Percentiles rank a stretch among this genome's conserved stretches.
Evolutionary conservation across 805 yeast species (phyloP).

Genomic region (Teunomyces stri): DNA sequence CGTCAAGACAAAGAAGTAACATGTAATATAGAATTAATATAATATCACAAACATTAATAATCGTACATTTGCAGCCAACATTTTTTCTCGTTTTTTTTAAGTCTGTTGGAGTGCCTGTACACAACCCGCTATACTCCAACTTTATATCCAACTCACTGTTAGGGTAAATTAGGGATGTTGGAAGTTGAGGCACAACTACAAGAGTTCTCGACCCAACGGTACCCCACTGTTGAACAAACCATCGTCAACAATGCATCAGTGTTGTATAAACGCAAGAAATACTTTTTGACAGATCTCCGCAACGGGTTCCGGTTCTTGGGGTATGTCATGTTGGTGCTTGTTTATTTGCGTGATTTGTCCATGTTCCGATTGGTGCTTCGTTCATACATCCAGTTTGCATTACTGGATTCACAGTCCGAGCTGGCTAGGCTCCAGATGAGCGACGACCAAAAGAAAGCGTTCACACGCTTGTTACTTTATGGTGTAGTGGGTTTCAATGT

Average conservation of each 20-base stretch:
- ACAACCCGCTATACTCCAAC: not conserved
- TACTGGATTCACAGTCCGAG: conserved; percentile 25
- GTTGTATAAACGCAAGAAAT: conserved; percentile 42
- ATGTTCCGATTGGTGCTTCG: conserved; percentile 26
- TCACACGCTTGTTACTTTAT: conserved; percentile 25
- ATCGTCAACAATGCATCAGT: conserved; percentile 37
- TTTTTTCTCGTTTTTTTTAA: not conserved
- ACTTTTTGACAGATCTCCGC: conserved; percentile 35
- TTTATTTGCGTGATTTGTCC: conserved; percentile 44
- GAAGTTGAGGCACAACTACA: conserved; percentile 18
- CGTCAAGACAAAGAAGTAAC: conserved; percentile 33
- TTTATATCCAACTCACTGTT: too few species aligned
- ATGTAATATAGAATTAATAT: not conserved
- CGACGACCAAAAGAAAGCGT: conserved; percentile 27
- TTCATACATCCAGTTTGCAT: conserved; percentile 24
- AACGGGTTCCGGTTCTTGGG: conserved; percentile 34
- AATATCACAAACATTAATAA: conserved; percentile 4
- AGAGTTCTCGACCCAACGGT: conserved; percentile 26
- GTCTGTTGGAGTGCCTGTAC: not conserved
- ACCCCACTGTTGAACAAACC: conserved; percentile 40
- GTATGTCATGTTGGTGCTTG: conserved; percentile 31
- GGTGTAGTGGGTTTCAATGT: conserved; percentile 22
- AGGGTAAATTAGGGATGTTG: not conserved
- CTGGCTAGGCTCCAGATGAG: conserved; percentile 10
- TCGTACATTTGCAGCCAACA: not conserved